These are phyloP conservation scores for Simplicillium sp. DNA, from an alignment of 2,329 filamentous ascomycete genomes.

Conservation along the genomic window DNA sequence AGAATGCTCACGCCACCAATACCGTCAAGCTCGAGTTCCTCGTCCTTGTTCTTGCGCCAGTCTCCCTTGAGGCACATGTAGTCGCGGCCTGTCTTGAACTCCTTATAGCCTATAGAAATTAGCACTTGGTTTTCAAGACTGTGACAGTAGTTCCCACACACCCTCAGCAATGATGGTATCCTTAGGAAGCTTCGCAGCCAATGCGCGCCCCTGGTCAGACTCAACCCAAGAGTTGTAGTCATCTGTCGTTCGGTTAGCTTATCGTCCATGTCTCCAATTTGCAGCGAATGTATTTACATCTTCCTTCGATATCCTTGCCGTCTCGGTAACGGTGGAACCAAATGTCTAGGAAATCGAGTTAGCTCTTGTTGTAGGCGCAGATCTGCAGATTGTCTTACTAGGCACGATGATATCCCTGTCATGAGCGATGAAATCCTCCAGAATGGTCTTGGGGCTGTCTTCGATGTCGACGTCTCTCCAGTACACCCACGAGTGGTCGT, in stretches of 20 bases:
- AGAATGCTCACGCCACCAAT: constrained; percentile 96
- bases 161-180: constrained; percentile 84
- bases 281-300: constrained; percentile 53
- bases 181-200: constrained; percentile 65
- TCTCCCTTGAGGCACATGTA: constrained; percentile 91
- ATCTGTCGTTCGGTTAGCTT: constrained; percentile 40
- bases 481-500: constrained; percentile 96
- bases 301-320: constrained; percentile 79
- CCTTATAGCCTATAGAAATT: constrained; percentile 64
- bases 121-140: no score
- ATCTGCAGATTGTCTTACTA: constrained; percentile 50
- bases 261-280: constrained; percentile 2
- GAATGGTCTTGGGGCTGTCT: constrained; percentile 75
- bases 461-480: constrained; percentile 97
- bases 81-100: constrained; percentile 81
- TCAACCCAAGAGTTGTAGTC: constrained; percentile 99
- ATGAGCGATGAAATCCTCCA: constrained; percentile 93
- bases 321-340: constrained; percentile 89
- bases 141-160: no score
- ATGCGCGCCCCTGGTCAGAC: constrained; percentile 70
- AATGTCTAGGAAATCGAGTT: constrained; percentile 52
- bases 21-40: constrained; percentile 86
- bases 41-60: constrained; percentile 84
- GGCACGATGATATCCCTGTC: constrained; percentile 89
- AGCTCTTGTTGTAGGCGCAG: no score